These are phyloP conservation scores for Dianthus caryophyllus DNA, from an alignment of 148 eudicot species.

Conservation along the genomic window DNA sequence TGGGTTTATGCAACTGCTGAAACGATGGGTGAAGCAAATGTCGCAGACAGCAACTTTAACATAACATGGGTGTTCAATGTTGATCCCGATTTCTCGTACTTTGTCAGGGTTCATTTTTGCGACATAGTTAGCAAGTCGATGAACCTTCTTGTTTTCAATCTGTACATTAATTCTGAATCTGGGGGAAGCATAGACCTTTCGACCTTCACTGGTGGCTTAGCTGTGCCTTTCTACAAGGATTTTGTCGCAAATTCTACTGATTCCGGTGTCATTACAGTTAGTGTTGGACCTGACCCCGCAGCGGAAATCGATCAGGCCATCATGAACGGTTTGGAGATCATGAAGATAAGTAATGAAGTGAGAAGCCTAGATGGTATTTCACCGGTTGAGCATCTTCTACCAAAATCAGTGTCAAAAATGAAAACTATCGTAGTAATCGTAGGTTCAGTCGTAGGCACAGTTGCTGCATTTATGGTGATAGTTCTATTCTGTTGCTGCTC, in stretches of 20 bases:
- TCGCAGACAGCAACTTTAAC: conserved; percentile 62
- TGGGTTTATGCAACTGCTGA: conserved; percentile 88
- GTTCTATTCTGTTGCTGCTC: conserved; percentile 57
- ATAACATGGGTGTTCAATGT: conserved; percentile 82
- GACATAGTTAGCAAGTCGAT: conserved; percentile 68
- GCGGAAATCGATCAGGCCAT: conserved; percentile 49
- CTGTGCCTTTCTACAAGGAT: conserved; percentile 75
- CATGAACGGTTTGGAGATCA: conserved; percentile 83
- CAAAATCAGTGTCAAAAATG: conserved; percentile 33
- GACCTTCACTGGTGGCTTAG: conserved; percentile 45
- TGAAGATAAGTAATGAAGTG: conserved; percentile 85
- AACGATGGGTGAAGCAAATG: conserved; percentile 79
- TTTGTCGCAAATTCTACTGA: conserved; percentile 60
- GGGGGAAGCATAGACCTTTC: conserved; percentile 63
- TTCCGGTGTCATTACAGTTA: conserved; percentile 52
- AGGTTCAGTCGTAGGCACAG: conserved; percentile 50
- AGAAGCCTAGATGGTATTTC: conserved; percentile 65
- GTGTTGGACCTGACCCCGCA: conserved; percentile 71
- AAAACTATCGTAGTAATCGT: conserved; percentile 34
- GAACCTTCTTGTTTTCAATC: conserved; percentile 67
- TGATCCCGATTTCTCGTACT: conserved; percentile 69
- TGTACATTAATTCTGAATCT: conserved; percentile 80
- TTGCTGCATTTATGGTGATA: conserved; percentile 41
- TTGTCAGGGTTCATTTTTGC: conserved; percentile 74
- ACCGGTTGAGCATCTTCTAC: conserved; percentile 62